Base-by-base conservation (phyloP, 129 eudicot genomes). In the Tanacetum coccineum region DNA sequence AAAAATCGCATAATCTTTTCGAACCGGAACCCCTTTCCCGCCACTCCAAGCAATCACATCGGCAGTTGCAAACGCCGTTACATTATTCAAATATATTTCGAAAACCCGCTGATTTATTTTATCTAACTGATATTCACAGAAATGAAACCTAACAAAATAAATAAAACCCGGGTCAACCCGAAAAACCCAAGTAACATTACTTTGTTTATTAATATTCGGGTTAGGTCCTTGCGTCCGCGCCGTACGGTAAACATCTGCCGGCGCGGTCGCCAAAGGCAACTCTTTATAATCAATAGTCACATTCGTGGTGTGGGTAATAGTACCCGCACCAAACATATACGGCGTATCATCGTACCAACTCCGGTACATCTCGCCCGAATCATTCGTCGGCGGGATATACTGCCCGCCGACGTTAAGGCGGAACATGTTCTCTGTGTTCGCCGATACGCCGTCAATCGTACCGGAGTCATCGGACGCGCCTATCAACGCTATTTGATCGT, bases 301-400 rank as follows among this genome's bases (percentile, higher is more conserved):
- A 46, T 87, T 80, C 1, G 79, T 79, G 2, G 32, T 47, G 9
- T 55, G 51, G 0, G 85, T 76, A 28, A 82, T 62, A 0, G 91
- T 88, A 5, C 64, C 76, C 0, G 82, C 83, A 3, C 91, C 91
- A 59, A 40, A 82, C 13, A 87, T 63, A 20, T 87, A 90, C 10
- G 94, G 87, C 5, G 87, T 74, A 26, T 90, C 97, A 14, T 87
- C 91, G 13, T 90, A 90, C 97, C 97, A 90, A 55, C 85, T 82
- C 61, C 97, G 53, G 88, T 76, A 77, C 3, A 87, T 73, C 3
- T 88, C 88, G 0, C 70, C 83, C 0, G 95, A 80, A 62, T 90
- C 95, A 44, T 87, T 90, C 4, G 60, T 49, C 0, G 97, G 85
- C 9, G 82, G 48, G 48, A 90, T 77, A 44, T 26, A 90, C 13